Conservation (phyloP, 805 yeast species). For the Allodekkera sacchari region DNA sequence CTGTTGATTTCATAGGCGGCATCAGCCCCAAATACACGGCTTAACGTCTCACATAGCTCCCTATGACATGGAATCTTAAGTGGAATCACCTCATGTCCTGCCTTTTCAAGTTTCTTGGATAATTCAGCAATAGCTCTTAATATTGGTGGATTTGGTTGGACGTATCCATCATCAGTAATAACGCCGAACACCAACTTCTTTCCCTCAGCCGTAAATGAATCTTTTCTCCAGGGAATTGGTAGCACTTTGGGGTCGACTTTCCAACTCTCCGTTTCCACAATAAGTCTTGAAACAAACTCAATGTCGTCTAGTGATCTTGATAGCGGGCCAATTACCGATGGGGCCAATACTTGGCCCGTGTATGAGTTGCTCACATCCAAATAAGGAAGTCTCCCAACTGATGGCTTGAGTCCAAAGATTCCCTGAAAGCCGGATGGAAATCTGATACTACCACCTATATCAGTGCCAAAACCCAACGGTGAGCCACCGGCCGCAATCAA, state of each 20-base stretch:
- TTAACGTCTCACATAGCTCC: constrained; percentile 13
- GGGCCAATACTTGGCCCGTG: constrained; percentile 20
- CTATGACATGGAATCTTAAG: constrained; percentile 35
- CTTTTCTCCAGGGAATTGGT: constrained; percentile 38
- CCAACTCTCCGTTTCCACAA: constrained; percentile 31
- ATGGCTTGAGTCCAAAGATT: constrained; percentile 46
- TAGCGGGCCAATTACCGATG: constrained; percentile 28
- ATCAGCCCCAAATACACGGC: constrained; percentile 36
- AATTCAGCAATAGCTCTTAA: constrained; percentile 32
- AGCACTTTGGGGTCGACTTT: constrained; percentile 36
- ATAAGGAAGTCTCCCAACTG: constrained; percentile 25
- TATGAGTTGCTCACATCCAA: constrained; percentile 20
- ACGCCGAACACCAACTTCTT: constrained; percentile 36
- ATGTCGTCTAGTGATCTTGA: constrained; percentile 20
- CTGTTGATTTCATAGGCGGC: constrained; percentile 24
- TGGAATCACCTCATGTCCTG: constrained; percentile 43
- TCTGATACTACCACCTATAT: constrained; percentile 48
- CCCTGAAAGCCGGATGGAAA: constrained; percentile 55
- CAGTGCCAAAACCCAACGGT: constrained; percentile 53
- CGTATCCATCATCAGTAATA: constrained; percentile 32
- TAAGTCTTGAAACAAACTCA: constrained; percentile 28
- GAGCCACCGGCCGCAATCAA: constrained; percentile 48
- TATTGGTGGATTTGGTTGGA: constrained; percentile 39
- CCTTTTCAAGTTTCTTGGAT: constrained; percentile 13
- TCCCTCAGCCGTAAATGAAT: constrained; percentile 6